Evolutionary conservation across 768 basidiomycete genomes (phyloP), one percentile per base, ranked within the genome.

Genomic region (Auricularia heimuer): DNA sequence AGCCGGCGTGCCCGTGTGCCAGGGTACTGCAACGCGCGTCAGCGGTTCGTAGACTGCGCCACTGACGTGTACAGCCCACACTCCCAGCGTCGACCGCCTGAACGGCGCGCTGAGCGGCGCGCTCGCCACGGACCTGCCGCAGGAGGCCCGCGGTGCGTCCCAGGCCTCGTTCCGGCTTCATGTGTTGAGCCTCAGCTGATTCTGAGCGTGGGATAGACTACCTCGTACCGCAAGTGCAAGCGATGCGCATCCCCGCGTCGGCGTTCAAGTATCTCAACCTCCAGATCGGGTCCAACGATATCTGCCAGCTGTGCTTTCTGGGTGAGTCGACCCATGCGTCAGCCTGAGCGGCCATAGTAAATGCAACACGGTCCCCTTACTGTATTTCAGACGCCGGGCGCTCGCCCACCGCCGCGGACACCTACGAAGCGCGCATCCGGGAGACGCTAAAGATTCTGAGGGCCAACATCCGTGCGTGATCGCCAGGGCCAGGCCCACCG

Each of bases 281-380:
- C 39, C 67, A 68, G 58, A 62, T 68, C 18, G 67, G 67, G 47
- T 67, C 67, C 51, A 68, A 68, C 37, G 68, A 68, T 24, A 67
- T 68, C 4, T 68, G 68, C 35, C 61, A 64, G 51, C 47, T 62
- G 7, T 68, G 68, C 56, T 35, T 62, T 16, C 63, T 33, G 8
- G 6, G 29, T 35, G 29, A 29, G 29, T 29, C 29, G 29, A 2
- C 29, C 29, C 29, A 29, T 29, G 29, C 29, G 29, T 29, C 29
- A 2, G 29, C 24, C 24, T 24, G 24, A 24, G 24, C 44, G 11
- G 18, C 18, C 18, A 45, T 45, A 45, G 24, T 24, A 24, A 24
- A 24, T 24, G 24, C 24, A 24, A 24, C 24, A 24, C 24, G 24
- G 24, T 24, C 24, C 24, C 44, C 44, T 10, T 45, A 10, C 44